Percentiles rank a stretch among this genome's conserved stretches.
Evolutionary conservation across 2,329 filamentous ascomycete genomes (phyloP).

Genomic region (Aspergillus sp.): DNA sequence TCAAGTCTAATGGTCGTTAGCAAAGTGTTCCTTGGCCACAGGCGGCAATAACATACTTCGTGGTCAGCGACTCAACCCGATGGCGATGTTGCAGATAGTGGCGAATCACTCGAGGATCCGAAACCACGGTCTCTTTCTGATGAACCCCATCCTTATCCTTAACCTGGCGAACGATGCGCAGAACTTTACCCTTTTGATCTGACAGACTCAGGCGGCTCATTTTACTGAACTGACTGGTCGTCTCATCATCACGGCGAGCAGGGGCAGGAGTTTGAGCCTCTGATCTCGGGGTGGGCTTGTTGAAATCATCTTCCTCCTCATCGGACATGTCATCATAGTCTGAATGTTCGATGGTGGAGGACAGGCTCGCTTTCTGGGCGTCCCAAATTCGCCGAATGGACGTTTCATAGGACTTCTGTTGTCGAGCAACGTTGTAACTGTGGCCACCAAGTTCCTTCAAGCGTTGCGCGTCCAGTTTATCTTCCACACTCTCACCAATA

Average conservation of each 20-base stretch:
- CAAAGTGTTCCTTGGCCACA: neutral
- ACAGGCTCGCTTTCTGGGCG: conserved; percentile 76
- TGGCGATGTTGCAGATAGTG: conserved; percentile 81
- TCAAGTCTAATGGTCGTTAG: conserved; percentile 49
- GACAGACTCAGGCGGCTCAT: conserved; percentile 68
- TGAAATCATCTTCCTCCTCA: conserved; percentile 50
- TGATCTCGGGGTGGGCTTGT: conserved; percentile 64
- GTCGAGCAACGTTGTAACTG: conserved; percentile 94
- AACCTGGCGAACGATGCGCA: conserved; percentile 72
- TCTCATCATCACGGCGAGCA: conserved; percentile 67
- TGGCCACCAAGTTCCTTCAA: conserved; percentile 74
- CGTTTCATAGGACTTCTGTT: conserved; percentile 88
- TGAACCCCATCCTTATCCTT: conserved; percentile 65
- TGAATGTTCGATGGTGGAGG: conserved; percentile 71
- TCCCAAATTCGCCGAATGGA: conserved; percentile 93
- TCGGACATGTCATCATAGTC: conserved; percentile 67
- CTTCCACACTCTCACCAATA: conserved; percentile 82
- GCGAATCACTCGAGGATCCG: conserved; percentile 82
- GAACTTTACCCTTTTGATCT: conserved; percentile 66
- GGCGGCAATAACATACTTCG: conserved; percentile 59
- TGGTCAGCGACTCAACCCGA: conserved; percentile 67
- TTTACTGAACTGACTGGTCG: conserved; percentile 73
- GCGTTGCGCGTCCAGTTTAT: conserved; percentile 78
- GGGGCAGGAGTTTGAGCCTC: conserved; percentile 62
- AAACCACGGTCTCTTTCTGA: conserved; percentile 61